phyloP scores from a whole-genome alignment of 2,329 filamentous ascomycete species.

The Microcyclosporella mali region DNA sequence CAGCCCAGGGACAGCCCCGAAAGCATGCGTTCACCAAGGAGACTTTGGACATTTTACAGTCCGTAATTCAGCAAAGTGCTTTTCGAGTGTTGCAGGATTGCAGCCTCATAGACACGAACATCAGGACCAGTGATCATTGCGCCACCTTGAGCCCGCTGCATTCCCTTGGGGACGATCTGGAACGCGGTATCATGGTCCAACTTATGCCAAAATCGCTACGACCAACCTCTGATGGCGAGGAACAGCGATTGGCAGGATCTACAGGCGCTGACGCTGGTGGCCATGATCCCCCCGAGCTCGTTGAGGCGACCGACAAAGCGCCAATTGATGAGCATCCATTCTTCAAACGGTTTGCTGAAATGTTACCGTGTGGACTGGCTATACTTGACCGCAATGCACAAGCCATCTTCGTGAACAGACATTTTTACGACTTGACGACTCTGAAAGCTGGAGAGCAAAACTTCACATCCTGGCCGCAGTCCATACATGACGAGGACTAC shows the following conservation, averaged over 20 bases:
- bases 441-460: constrained; percentile 30
- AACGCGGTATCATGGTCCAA: constrained; percentile 20
- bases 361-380: constrained; percentile 42
- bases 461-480: constrained; percentile 43
- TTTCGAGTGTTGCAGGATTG: constrained; percentile 16
- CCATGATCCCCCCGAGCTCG: neutral
- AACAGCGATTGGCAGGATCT: neutral
- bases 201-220: constrained; percentile 13
- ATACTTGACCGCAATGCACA: constrained; percentile 41
- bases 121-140: constrained; percentile 7
- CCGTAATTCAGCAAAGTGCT: constrained; percentile 26
- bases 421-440: constrained; percentile 39
- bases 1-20: constrained; percentile 30
- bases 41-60: constrained; percentile 31
- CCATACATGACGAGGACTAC: constrained; percentile 41
- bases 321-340: constrained; percentile 36
- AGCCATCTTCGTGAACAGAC: constrained; percentile 43
- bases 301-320: constrained; percentile 13
- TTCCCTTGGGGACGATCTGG: neutral
- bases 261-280: neutral
- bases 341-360: constrained; percentile 41
- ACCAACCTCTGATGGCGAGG: neutral
- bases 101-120: constrained; percentile 12
- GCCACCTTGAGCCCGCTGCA: constrained; percentile 25
- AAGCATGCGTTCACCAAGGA: constrained; percentile 30